Percentiles rank a stretch among this genome's conserved stretches.
These are phyloP conservation scores for Ephemerocybe angulata DNA, from an alignment of 768 basidiomycete genomes.

Conservation along the genomic window DNA sequence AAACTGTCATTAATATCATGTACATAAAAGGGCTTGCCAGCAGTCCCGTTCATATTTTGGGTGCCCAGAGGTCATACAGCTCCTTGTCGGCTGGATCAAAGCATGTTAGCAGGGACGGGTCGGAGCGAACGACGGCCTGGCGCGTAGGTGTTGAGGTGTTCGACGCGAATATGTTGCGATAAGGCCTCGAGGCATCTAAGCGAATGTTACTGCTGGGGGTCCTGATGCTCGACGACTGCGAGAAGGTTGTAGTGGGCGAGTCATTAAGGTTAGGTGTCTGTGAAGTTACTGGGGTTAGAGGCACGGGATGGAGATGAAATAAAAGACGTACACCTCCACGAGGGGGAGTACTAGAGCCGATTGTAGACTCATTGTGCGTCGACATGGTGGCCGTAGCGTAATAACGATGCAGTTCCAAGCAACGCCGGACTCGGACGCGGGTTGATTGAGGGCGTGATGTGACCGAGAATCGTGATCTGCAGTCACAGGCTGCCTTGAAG, in stretches of 20 bases:
- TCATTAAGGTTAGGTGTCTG: slow-evolving; percentile 9
- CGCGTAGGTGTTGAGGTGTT: slow-evolving; percentile 14
- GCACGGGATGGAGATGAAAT: neutral
- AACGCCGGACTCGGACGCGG: neutral
- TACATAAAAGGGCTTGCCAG: neutral
- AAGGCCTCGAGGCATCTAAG: slow-evolving; percentile 23
- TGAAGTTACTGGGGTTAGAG: neutral
- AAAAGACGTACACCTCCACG: neutral
- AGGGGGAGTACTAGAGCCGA: neutral
- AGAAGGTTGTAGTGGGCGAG: slow-evolving; percentile 34
- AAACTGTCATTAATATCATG: neutral
- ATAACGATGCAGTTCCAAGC: too few species aligned
- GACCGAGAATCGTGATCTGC: slow-evolving; percentile 26
- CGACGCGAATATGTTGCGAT: slow-evolving; percentile 10
- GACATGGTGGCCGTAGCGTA: neutral
- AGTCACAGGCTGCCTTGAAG: slow-evolving; percentile 40
- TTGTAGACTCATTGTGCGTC: neutral
- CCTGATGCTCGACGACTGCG: slow-evolving; percentile 28
- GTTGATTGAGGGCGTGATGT: neutral
- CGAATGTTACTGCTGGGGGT: slow-evolving; percentile 14
- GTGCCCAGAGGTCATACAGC: slow-evolving; percentile 75
- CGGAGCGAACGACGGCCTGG: slow-evolving; percentile 53
- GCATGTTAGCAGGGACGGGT: slow-evolving; percentile 63
- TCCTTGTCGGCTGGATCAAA: slow-evolving; percentile 77
- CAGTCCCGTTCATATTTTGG: slow-evolving; percentile 30